Conservation (phyloP, 2,329 filamentous ascomycete genomes). For the Nigrograna mackinnonii region DNA sequence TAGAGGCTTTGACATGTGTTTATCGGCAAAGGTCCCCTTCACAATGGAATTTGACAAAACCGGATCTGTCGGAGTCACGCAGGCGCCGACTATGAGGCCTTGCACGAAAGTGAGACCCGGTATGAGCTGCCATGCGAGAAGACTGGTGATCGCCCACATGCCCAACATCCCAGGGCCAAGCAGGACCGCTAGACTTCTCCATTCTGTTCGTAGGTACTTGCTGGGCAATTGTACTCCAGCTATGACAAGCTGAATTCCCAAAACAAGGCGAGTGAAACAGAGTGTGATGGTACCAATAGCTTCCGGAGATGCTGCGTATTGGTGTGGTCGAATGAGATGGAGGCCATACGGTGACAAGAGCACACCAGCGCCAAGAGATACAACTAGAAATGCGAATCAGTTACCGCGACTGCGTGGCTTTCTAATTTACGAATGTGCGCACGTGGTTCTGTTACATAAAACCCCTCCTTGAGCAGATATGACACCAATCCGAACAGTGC, state of each 20-base stretch:
- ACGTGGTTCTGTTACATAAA: conserved; percentile 90
- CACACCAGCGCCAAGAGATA: conserved; percentile 79
- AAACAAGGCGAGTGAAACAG: conserved; percentile 82
- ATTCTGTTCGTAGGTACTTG: conserved; percentile 78
- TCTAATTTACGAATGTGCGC: not conserved
- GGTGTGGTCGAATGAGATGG: conserved; percentile 72
- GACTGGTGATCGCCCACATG: conserved; percentile 85
- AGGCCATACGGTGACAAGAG: conserved; percentile 77
- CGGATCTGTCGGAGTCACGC: conserved; percentile 90
- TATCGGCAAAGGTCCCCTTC: conserved; percentile 90
- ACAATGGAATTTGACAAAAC: conserved; percentile 88
- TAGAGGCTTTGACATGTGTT: conserved; percentile 80
- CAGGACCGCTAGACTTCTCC: conserved; percentile 73
- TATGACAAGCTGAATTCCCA: conserved; percentile 87
- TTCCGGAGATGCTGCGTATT: conserved; percentile 67
- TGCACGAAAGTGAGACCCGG: conserved; percentile 74
- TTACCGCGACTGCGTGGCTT: not conserved
- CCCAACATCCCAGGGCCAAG: conserved; percentile 81
- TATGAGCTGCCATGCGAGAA: conserved; percentile 77
- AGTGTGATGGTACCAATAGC: conserved; percentile 75
- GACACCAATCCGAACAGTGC: conserved; percentile 90
- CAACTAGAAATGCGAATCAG: conserved; percentile 58
- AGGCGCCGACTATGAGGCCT: conserved; percentile 78
- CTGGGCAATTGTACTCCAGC: conserved; percentile 87
- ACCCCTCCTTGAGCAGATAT: conserved; percentile 85